Percentiles rank a stretch among this genome's conserved stretches.
These are phyloP conservation scores for Neurospora sp. DNA, from an alignment of 2,329 filamentous ascomycete genomes.

Conservation along the genomic window DNA sequence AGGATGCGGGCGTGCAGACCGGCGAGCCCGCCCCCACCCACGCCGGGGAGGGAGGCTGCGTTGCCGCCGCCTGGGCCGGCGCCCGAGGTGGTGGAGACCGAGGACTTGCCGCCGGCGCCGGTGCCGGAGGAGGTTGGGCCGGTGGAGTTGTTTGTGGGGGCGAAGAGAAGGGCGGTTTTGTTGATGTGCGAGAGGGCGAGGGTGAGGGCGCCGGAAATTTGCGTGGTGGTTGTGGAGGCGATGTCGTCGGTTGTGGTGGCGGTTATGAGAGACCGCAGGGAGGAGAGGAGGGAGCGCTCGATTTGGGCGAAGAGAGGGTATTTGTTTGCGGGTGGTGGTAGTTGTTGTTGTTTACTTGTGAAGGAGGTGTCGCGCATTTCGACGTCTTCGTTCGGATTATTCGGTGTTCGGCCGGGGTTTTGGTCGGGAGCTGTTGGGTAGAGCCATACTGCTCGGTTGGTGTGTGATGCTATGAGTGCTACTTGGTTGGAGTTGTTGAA, in stretches of 20 bases:
- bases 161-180: constrained; percentile 60
- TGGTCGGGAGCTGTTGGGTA: constrained; percentile 52
- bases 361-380: constrained; percentile 41
- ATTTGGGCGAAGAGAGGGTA: constrained; percentile 86
- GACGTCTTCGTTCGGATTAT: constrained; percentile 31
- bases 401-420: background rate
- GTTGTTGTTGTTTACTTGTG: constrained; percentile 6
- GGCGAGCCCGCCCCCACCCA: constrained; percentile 23
- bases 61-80: constrained; percentile 23
- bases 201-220: constrained; percentile 84
- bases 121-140: constrained; percentile 18
- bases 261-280: constrained; percentile 63
- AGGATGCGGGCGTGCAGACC: constrained; percentile 74
- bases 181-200: constrained; percentile 86
- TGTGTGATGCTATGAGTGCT: constrained; percentile 82
- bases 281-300: constrained; percentile 67
- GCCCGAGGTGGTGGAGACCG: background rate
- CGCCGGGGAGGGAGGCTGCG: constrained; percentile 21
- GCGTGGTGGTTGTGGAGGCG: constrained; percentile 70
- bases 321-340: constrained; percentile 52
- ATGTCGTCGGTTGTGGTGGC: constrained; percentile 58
- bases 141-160: constrained; percentile 39
- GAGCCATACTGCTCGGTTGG: constrained; percentile 77
- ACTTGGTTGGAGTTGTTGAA: constrained; percentile 92
- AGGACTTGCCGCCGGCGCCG: constrained; percentile 1